Base-by-base conservation (phyloP, 106 monocot genomes). In the Alisma plantagoaquatica region DNA sequence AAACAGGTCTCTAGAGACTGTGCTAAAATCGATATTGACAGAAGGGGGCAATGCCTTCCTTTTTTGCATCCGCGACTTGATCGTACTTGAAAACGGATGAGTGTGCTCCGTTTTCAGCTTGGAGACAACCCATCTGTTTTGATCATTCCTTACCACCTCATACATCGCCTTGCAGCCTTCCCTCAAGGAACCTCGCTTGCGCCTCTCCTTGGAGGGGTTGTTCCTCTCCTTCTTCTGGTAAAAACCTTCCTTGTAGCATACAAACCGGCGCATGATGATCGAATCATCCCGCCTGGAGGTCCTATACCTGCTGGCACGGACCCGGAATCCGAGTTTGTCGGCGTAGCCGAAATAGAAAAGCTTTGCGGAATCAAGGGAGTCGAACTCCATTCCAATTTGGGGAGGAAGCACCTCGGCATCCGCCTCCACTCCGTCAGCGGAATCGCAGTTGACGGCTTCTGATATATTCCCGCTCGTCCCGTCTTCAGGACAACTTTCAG, bases 101-200 rank as follows among this genome's bases (percentile, higher is more conserved):
- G 26, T 59, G 33, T 68, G 68, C 41, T 58, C 68, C 4, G 50
- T 45, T 8, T 43, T 10, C 18, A 68, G 31, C 59, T 68, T 68
- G 12, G 59, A 10, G 22, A 51, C 29, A 15, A 51, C 21, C 68
- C 58, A 68, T 42, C 11, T 59, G 29, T n/a, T 59, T 2, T 51
- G 4, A 8, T 44, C 58, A 41, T 31, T 58, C 46, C 46, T 54
- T 10, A 35, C 32, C n/a, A 59, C 41, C 43, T 68, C 46, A 21
- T 59, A 38, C 59, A 59, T 59, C 2, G 68, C 68, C 51, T 51
- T 42, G 42, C 68, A 68, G 10, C 68, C 68, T 52, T 68, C 68
- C 27, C 68, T 49, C 2, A 52, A 42, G 2, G 68, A 59, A 2
- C 20, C 35, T 18, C 68, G 17, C 19, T 68, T 59, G 35, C 68